A percentile compares a stretch with the other conserved stretches of the same genome.
Conservation (phyloP, 805 yeast species). For the Pichia rugopelliculosa region DNA sequence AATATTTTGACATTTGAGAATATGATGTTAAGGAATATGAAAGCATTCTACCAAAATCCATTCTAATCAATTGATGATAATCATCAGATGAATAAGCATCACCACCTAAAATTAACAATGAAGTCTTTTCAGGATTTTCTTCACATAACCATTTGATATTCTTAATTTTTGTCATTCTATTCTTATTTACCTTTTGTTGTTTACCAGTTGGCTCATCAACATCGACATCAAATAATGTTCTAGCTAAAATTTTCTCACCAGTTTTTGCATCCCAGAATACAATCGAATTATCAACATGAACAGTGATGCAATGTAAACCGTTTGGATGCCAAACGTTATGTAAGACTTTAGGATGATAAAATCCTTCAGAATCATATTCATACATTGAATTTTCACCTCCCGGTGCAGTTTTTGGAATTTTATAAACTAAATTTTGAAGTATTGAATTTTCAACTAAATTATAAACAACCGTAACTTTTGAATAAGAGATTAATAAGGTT, state of each 20-base stretch:
- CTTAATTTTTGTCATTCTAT: slow-evolving; percentile 35
- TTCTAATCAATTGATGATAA: slow-evolving; percentile 39
- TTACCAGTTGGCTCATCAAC: slow-evolving; percentile 45
- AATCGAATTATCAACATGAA: slow-evolving; percentile 74
- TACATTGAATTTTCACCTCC: slow-evolving; percentile 51
- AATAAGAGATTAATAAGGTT: slow-evolving; percentile 64
- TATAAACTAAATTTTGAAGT: slow-evolving; percentile 52
- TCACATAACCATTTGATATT: slow-evolving; percentile 73
- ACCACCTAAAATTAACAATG: slow-evolving; percentile 65
- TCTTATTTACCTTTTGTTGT: slow-evolving; percentile 13
- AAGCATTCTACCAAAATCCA: slow-evolving; percentile 78
- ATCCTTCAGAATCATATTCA: slow-evolving; percentile 20
- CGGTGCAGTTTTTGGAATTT: slow-evolving; percentile 57
- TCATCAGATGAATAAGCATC: slow-evolving; percentile 39
- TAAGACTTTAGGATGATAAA: slow-evolving; percentile 23
- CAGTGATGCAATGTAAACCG: slow-evolving; percentile 74
- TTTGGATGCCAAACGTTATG: slow-evolving; percentile 86
- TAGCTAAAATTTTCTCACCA: slow-evolving; percentile 67
- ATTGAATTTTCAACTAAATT: slow-evolving; percentile 55
- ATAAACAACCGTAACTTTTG: slow-evolving; percentile 60
- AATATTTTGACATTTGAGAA: slow-evolving; percentile 73
- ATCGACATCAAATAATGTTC: slow-evolving; percentile 59
- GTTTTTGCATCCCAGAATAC: slow-evolving; percentile 90
- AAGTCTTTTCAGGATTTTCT: slow-evolving; percentile 72
- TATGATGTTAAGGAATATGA: slow-evolving; percentile 75